Percentiles rank a stretch among this genome's conserved stretches.
Conservation (phyloP, 257 asterid species). For the Scutellaria barbata region DNA sequence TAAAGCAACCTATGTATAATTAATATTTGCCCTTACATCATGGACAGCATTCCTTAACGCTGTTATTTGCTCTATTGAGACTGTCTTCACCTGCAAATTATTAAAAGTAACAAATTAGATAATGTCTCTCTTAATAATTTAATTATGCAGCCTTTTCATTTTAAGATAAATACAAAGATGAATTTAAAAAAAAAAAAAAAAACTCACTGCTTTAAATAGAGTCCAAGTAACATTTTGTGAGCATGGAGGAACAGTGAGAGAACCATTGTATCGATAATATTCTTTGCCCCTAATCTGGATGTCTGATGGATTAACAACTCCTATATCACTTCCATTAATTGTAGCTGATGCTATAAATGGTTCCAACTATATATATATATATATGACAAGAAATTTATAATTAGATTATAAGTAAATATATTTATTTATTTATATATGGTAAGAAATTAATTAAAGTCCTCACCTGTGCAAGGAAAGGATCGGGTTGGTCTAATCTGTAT, state of each 20-base stretch:
- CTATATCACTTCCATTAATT: constrained; percentile 39
- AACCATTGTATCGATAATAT: constrained; percentile 65
- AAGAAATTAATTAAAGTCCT: neutral
- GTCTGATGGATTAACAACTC: constrained; percentile 41
- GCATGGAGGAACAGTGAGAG: constrained; percentile 83
- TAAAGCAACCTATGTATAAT: too few relatives aligned
- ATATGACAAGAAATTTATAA: too few relatives aligned
- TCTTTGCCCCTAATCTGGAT: constrained; percentile 40
- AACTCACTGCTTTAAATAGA: constrained; percentile 43
- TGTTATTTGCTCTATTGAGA: constrained; percentile 48
- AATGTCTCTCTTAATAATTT: neutral
- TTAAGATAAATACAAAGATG: neutral
- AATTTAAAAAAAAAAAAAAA: neutral
- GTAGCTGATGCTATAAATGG: constrained; percentile 34
- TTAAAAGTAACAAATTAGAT: neutral
- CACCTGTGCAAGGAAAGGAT: constrained; percentile 57
- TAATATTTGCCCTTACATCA: constrained; percentile 52
- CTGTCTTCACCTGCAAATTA: constrained; percentile 59
- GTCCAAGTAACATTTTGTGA: constrained; percentile 69
- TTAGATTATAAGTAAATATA: too few relatives aligned
- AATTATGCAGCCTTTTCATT: too few relatives aligned
- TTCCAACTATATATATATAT: constrained; percentile 30
- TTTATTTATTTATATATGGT: too few relatives aligned
- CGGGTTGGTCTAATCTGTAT: constrained; percentile 46
- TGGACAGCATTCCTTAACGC: constrained; percentile 46